A percentile compares a stretch with the other conserved stretches of the same genome.
phyloP scores from a whole-genome alignment of 2,329 filamentous ascomycete genomes.

The Curvularia sp. region DNA sequence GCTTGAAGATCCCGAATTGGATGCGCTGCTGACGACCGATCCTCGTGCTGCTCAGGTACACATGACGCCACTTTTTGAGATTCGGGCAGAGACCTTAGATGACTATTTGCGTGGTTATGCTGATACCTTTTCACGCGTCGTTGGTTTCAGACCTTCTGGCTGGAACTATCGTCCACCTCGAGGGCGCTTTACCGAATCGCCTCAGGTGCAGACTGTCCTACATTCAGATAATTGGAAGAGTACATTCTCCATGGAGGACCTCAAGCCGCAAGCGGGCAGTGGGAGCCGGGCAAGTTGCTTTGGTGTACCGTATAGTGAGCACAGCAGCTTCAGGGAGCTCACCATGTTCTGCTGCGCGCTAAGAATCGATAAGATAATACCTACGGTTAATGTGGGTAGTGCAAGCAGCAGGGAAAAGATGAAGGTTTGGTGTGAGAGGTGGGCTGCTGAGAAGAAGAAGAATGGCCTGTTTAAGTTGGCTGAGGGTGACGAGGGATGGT shows the following conservation, averaged over 20 bases:
- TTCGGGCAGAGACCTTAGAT: conserved; percentile 86
- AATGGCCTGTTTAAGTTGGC: conserved; percentile 61
- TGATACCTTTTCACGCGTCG: conserved; percentile 81
- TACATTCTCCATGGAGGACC: conserved; percentile 72
- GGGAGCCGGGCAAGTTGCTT: conserved; percentile 85
- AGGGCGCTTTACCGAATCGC: conserved; percentile 67
- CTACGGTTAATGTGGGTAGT: conserved; percentile 86
- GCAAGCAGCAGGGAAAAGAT: conserved; percentile 69
- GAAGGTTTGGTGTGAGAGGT: conserved; percentile 70
- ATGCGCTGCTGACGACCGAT: conserved; percentile 76
- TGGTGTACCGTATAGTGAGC: conserved; percentile 94
- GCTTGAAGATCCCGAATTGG: conserved; percentile 83
- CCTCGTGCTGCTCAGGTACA: conserved; percentile 90
- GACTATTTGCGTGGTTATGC: conserved; percentile 85
- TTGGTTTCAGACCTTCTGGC: conserved; percentile 90
- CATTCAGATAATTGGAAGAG: conserved; percentile 76
- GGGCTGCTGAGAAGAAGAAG: conserved; percentile 68
- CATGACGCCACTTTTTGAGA: conserved; percentile 96
- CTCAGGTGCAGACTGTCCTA: conserved; percentile 69
- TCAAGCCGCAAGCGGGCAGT: conserved; percentile 83
- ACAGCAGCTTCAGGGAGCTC: conserved; percentile 92
- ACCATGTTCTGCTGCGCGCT: conserved; percentile 91
- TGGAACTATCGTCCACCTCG: conserved; percentile 87
- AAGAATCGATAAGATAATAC: conserved; percentile 86
- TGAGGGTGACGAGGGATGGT: conserved; percentile 25